These are phyloP conservation scores for Spiraea crenata DNA, from an alignment of 331 rosid genomes.

Conservation along the genomic window DNA sequence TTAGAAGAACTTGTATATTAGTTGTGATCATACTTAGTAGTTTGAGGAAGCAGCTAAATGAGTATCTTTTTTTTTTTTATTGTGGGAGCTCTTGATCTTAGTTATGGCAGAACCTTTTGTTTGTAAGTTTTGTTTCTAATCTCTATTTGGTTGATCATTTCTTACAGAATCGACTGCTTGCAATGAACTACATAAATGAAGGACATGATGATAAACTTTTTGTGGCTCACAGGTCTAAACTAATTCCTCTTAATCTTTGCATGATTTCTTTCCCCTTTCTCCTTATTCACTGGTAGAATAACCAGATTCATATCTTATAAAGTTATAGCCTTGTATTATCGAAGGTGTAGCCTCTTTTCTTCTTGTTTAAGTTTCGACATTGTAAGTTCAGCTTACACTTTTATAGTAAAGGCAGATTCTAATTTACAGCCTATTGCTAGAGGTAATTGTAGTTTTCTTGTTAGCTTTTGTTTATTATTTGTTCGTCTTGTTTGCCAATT, in stretches of 20 bases:
- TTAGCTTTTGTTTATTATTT: not conserved
- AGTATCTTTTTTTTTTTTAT: not conserved
- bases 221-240: constrained; percentile 82
- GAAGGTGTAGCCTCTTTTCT: not conserved
- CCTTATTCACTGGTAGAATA: constrained; percentile 1
- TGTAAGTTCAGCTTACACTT: not conserved
- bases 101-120: not conserved
- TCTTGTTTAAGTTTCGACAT: too few relatives aligned
- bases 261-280: not conserved
- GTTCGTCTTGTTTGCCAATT: not conserved
- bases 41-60: not conserved
- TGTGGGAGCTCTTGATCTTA: not conserved
- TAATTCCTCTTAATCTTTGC: constrained; percentile 21
- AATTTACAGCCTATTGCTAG: not conserved
- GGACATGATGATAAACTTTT: constrained; percentile 83
- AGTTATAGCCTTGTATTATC: not conserved
- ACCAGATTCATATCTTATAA: not conserved
- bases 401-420: not conserved
- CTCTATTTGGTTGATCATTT: not conserved
- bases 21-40: not conserved
- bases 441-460: not conserved
- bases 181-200: constrained; percentile 91
- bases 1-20: too few relatives aligned
- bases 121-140: not conserved
- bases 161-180: constrained; percentile 92